Conservation (phyloP, 2,329 filamentous ascomycete genomes). For the Hypoxylon sp. region DNA sequence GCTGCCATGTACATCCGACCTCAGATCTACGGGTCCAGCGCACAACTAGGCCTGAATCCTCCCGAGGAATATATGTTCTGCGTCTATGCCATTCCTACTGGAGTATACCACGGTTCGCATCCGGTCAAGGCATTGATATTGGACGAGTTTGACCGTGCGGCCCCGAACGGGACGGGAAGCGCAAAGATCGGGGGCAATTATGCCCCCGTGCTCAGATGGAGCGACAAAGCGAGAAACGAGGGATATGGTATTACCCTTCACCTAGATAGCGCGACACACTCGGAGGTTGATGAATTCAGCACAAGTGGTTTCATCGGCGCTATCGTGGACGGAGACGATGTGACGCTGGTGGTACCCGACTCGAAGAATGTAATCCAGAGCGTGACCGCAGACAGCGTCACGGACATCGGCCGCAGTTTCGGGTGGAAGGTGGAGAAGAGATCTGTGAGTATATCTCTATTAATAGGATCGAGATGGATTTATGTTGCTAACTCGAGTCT, state of each 20-base stretch:
- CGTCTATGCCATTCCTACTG: constrained; percentile 91
- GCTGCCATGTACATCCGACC: constrained; percentile 95
- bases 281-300: constrained; percentile 94
- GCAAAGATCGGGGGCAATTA: constrained; percentile 99
- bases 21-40: constrained; percentile 86
- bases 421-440: constrained; percentile 88
- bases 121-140: constrained; percentile 90
- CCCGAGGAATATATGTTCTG: constrained; percentile 93
- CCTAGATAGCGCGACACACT: constrained; percentile 85
- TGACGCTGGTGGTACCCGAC: constrained; percentile 87
- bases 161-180: constrained; percentile 88
- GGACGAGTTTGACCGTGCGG: constrained; percentile 92
- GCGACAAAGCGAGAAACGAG: constrained; percentile 80
- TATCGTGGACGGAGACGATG: constrained; percentile 66
- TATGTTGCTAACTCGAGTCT: constrained; percentile 31
- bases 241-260: constrained; percentile 97
- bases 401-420: constrained; percentile 79
- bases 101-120: constrained; percentile 91
- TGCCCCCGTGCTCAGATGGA: constrained; percentile 89
- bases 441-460: constrained; percentile 60
- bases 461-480: neutral
- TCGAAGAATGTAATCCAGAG: constrained; percentile 89
- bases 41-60: constrained; percentile 86
- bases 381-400: constrained; percentile 76
- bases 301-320: constrained; percentile 94